Evolutionary conservation across 192 early-diverging fungal species (phyloP), one percentile per base, ranked within the genome.

Genomic region (Chytriomyces sp.): DNA sequence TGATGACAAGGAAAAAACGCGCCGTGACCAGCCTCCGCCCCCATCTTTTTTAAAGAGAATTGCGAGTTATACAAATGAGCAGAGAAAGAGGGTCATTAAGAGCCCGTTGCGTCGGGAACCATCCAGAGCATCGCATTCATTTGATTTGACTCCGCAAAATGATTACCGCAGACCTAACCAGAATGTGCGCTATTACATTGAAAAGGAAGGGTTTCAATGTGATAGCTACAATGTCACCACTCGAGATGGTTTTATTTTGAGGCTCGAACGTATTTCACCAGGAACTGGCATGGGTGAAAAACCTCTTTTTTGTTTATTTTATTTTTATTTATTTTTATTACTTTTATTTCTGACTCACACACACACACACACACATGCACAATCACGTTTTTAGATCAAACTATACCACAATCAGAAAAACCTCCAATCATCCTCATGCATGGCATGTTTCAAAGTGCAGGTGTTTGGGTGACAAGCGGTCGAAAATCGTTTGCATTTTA

Each of bases 391-490:
- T 4, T 4, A 71, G 50, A 50, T 26, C 69, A 71, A 57, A 24
- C 69, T 8, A 67, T 47, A 28, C 66, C 66, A 7, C 28, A 11
- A 46, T 46, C 43, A 67, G 24, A 67, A 67, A 81, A 79, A 62
- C 79, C 67, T 9, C 75, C 82, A 0, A 50, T 83, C 24, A 71
- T 83, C 10, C 64, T 83, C 1, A 83, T 83, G 79, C 82, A 83
- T 35, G 82, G 82, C 7, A 50, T 83, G 18, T 83, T 83, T 72
- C 82, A 83, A 64, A 69, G 65, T 53, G 61, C 63, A 6, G 82
- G 82, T 6, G 78, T 83, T 3, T 83, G 77, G 68, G 69, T 74
- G 28, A 73, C 82, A 26, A 77, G 47, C 28, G 72, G 73, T 0
- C 57, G 60, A 13, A 20, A 43, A 9, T 80, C 79, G 11, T 65